Evolutionary conservation across 306 rosid genomes (phyloP), one percentile per base, ranked within the genome.

Genomic region (Prunus mume): DNA sequence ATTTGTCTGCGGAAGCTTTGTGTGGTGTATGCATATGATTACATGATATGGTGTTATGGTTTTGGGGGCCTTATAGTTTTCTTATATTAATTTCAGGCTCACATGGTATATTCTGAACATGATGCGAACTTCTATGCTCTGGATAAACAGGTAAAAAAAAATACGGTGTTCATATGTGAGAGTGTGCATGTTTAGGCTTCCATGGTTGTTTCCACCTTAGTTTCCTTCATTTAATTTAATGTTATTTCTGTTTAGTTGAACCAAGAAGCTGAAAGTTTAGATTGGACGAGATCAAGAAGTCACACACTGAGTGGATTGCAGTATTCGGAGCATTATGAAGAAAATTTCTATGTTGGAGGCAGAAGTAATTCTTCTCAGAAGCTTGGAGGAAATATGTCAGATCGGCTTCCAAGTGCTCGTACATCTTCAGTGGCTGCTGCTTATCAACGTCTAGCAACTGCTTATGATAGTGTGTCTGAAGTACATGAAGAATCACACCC

Each of bases 251-350:
- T 77, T 78, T 76, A 95, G 98, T 86, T 95, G 81, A 95, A 89
- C 86, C 84, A 87, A 83, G 97, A 95, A 84, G 97, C 97, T 76
- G 86, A 86, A 71, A 83, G 83, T 86, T 90, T 92, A 87, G 98
- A 95, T 82, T 95, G 98, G 98, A 92, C 96, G 19, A 90, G 87
- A 88, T 89, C 96, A 66, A 82, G 85, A 54, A 75, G 98, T 83
- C 89, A 87, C 82, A 92, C 96, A n/a, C 68, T 95, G 79, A 74
- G 85, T 65, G 90, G 93, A 72, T 72, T 85, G 49, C 82, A 79
- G 83, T 78, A 72, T 79, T 76, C 90, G 6, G 87, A 83, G 20
- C 69, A 73, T 82, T 70, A 79, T 69, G 93, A 86, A 12, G 94
- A 85, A 20, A 84, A 80, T 57, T 55, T 58, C 38, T 78, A 80